Percentiles rank a stretch among this genome's conserved stretches.
Conservation (phyloP, 176 grass and related monocot genomes). For the Carex pumila region DNA sequence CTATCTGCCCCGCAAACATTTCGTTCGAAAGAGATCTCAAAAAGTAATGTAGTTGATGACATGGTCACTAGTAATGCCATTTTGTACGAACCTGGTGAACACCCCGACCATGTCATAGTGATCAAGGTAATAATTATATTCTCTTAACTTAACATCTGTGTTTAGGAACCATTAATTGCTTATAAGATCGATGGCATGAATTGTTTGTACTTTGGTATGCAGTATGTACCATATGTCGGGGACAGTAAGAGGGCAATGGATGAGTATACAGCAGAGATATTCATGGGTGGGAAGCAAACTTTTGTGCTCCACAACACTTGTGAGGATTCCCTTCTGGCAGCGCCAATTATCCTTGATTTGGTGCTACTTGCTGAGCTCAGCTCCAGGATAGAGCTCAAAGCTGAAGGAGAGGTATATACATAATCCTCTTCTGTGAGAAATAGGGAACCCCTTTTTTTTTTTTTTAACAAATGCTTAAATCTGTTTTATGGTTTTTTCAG, state of each 20-base stretch:
- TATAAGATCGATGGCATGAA: background rate
- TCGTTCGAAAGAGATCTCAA: constrained; percentile 96
- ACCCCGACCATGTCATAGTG: constrained; percentile 89
- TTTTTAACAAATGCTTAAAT: constrained; percentile 3
- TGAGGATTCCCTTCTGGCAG: constrained; percentile 87
- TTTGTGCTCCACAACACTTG: constrained; percentile 98
- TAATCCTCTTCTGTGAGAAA: background rate
- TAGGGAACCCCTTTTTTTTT: background rate
- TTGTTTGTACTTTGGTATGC: background rate
- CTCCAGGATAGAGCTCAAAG: constrained; percentile 89
- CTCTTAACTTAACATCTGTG: background rate
- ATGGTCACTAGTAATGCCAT: constrained; percentile 97
- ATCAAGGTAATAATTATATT: constrained; percentile 66
- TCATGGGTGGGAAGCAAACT: constrained; percentile 91
- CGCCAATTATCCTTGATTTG: constrained; percentile 87
- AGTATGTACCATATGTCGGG: constrained; percentile 94
- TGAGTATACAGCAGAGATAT: constrained; percentile 97
- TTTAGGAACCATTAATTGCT: background rate
- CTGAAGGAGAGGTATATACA: constrained; percentile 58
- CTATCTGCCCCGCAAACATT: constrained; percentile 95
- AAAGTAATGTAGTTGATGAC: constrained; percentile 96
- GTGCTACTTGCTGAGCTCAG: constrained; percentile 97
- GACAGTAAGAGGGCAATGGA: constrained; percentile 99
- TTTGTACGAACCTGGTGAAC: constrained; percentile 84
- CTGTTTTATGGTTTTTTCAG: constrained; percentile 26